Evolutionary conservation across 805 yeast genomes (phyloP).

Genomic region (Candida golubevii): DNA sequence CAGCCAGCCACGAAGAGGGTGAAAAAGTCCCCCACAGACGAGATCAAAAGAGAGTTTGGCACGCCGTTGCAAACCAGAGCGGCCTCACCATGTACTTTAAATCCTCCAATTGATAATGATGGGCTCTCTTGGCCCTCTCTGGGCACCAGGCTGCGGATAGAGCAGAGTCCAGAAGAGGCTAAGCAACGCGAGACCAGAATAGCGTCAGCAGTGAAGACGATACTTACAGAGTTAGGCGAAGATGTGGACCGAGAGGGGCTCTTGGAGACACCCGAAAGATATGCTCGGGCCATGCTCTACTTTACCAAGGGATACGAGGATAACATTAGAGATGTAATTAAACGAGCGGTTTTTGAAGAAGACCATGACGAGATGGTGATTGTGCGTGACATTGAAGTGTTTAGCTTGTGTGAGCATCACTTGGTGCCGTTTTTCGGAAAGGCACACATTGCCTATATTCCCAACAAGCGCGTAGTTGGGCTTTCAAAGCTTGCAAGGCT

Average conservation of each 20-base stretch:
- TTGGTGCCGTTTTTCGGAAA: conserved; percentile 96
- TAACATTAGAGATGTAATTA: conserved; percentile 85
- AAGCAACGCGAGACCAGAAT: conserved; percentile 67
- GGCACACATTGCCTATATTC: conserved; percentile 97
- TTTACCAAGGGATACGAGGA: conserved; percentile 97
- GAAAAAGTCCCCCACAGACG: conserved; percentile 16
- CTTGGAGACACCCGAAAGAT: conserved; percentile 90
- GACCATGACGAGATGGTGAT: conserved; percentile 99
- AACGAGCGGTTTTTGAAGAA: conserved; percentile 94
- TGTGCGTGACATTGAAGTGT: conserved; percentile 89
- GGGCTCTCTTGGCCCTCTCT: conserved; percentile 92
- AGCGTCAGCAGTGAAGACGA: conserved; percentile 76
- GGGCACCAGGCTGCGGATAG: conserved; percentile 78
- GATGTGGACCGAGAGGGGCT: conserved; percentile 86
- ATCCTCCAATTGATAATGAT: conserved; percentile 83
- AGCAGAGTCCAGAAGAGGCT: conserved; percentile 62
- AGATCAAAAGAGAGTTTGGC: conserved; percentile 14
- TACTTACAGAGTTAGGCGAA: conserved; percentile 84
- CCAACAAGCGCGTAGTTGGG: conserved; percentile 89
- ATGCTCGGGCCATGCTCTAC: conserved; percentile 92
- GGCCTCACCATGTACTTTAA: conserved; percentile 76
- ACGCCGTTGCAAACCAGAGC: conserved; percentile 73
- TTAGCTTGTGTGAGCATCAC: conserved; percentile 95
- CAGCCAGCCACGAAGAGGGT: conserved; percentile 19
- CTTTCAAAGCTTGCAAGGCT: conserved; percentile 88